These are phyloP conservation scores for Penicillium nordicum DNA, from an alignment of 2,329 filamentous ascomycete genomes.

Conservation along the genomic window DNA sequence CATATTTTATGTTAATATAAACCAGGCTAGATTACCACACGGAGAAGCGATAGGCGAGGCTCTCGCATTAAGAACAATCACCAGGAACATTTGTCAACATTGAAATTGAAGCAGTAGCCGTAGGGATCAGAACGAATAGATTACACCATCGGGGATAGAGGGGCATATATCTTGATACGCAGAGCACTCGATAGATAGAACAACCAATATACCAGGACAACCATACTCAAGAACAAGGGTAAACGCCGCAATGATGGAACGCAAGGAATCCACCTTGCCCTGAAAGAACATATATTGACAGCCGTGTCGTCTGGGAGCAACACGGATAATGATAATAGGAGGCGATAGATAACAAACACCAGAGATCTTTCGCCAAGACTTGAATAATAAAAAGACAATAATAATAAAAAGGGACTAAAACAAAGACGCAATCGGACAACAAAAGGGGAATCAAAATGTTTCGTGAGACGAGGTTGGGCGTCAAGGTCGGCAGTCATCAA, in stretches of 20 bases:
- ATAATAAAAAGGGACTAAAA: background rate
- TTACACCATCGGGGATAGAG: background rate
- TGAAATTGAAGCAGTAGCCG: background rate
- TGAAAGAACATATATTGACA: slow-evolving; percentile 30
- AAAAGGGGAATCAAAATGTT: slow-evolving; percentile 42
- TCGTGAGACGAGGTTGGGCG: slow-evolving; percentile 38
- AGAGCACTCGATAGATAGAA: background rate
- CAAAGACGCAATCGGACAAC: slow-evolving; percentile 28
- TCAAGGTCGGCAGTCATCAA: slow-evolving; percentile 34
- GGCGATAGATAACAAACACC: slow-evolving; percentile 22
- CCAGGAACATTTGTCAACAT: background rate
- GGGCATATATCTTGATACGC: background rate
- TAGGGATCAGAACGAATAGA: background rate
- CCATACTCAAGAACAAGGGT: background rate
- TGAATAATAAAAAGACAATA: slow-evolving; percentile 10
- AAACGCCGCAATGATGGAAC: slow-evolving; percentile 1
- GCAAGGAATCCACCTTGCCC: slow-evolving; percentile 9
- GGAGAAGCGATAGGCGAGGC: background rate
- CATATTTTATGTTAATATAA: background rate
- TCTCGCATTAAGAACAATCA: background rate
- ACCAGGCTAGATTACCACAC: background rate
- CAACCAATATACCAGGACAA: background rate
- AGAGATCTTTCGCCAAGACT: slow-evolving; percentile 26
- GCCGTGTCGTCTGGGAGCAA: slow-evolving; percentile 24
- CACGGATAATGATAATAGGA: slow-evolving; percentile 17